These are phyloP conservation scores for Kwoniella sp. DNA, from an alignment of 768 basidiomycete genomes.

Conservation along the genomic window DNA sequence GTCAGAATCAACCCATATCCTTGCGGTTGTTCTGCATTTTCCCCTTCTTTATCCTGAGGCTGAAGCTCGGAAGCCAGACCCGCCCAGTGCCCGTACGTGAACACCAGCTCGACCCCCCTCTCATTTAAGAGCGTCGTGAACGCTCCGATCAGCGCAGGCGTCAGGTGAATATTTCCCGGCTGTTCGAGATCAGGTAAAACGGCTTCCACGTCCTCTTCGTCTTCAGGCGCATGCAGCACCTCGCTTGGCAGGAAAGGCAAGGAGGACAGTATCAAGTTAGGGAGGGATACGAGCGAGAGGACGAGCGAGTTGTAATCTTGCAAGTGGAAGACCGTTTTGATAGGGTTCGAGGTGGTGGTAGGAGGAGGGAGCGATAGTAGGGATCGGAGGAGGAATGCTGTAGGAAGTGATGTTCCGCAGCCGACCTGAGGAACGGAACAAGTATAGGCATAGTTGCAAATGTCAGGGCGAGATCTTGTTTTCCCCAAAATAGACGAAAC, in stretches of 20 bases:
- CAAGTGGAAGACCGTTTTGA: conserved; percentile 67
- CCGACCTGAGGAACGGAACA: conserved; percentile 66
- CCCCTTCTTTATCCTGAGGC: neutral
- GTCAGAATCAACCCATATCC: conserved; percentile 78
- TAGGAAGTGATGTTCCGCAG: conserved; percentile 88
- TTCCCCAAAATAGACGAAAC: too few species aligned
- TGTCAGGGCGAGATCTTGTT: neutral
- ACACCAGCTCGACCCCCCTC: conserved; percentile 66
- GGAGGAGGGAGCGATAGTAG: conserved; percentile 56
- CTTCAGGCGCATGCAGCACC: conserved; percentile 29
- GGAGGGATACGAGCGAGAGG: conserved; percentile 64
- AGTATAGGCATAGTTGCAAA: too few species aligned
- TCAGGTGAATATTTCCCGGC: conserved; percentile 69
- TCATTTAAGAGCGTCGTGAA: conserved; percentile 66
- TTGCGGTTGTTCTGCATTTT: too few species aligned
- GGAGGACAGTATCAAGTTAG: conserved; percentile 54
- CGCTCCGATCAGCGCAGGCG: conserved; percentile 65
- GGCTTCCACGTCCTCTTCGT: conserved; percentile 45
- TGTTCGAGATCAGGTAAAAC: conserved; percentile 52
- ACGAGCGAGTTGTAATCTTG: conserved; percentile 92
- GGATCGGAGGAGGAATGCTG: conserved; percentile 69
- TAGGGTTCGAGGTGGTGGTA: neutral
- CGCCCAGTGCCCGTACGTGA: conserved; percentile 82
- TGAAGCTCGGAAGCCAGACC: conserved; percentile 38
- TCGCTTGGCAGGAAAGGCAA: conserved; percentile 42